These are phyloP conservation scores for Alternaria sp. DNA, from an alignment of 2,329 filamentous ascomycete genomes.

Conservation along the genomic window DNA sequence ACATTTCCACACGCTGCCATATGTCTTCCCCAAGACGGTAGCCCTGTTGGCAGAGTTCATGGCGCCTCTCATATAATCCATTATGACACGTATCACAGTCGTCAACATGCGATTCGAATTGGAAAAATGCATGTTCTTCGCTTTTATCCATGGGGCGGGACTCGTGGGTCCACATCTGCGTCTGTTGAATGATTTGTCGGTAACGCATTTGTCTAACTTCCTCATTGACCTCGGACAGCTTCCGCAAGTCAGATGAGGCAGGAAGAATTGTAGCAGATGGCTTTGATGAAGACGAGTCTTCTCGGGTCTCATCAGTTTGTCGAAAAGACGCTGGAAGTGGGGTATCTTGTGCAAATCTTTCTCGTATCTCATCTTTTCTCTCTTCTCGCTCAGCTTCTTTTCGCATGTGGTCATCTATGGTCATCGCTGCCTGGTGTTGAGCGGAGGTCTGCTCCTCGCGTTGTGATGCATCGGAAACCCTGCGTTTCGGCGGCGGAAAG, in stretches of 20 bases:
- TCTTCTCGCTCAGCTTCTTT: constrained; percentile 33
- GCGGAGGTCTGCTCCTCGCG: constrained; percentile 35
- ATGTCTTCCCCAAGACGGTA: constrained; percentile 30
- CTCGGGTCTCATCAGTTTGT: not conserved
- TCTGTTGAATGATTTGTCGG: no score
- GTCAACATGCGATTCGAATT: constrained; percentile 40
- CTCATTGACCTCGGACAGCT: constrained; percentile 56
- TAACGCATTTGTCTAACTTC: constrained; percentile 57
- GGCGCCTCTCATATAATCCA: not conserved
- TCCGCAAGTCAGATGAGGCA: constrained; percentile 28
- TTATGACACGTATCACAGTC: constrained; percentile 33
- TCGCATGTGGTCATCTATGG: constrained; percentile 32
- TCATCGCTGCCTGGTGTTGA: constrained; percentile 33
- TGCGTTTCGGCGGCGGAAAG: constrained; percentile 37
- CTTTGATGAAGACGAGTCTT: not conserved
- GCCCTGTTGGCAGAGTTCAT: constrained; percentile 30
- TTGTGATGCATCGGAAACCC: not conserved
- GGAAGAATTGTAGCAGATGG: constrained; percentile 18
- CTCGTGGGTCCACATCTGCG: not conserved
- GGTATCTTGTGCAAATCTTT: constrained; percentile 21
- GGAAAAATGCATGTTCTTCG: constrained; percentile 31
- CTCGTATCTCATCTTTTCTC: constrained; percentile 26
- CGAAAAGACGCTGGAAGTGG: constrained; percentile 13
- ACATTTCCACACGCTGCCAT: constrained; percentile 33
- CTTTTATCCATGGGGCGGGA: constrained; percentile 11